These are phyloP conservation scores for Morella rubra DNA, from an alignment of 306 rosid genomes.

Conservation along the genomic window DNA sequence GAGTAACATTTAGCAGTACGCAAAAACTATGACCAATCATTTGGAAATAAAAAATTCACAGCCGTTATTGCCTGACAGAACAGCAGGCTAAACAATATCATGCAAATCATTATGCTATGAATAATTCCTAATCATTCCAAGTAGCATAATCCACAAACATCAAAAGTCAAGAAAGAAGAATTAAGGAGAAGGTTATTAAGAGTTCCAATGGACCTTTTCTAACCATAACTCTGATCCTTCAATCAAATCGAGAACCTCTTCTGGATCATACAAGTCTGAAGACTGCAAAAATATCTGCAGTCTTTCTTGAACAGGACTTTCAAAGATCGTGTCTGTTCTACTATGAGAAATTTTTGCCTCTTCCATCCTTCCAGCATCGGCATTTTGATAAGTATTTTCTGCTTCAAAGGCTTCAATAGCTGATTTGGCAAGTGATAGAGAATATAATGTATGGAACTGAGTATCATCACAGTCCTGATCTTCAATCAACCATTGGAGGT, in stretches of 20 bases:
- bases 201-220: conserved; percentile 64
- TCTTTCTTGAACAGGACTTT: conserved; percentile 71
- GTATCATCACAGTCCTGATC: conserved; percentile 71
- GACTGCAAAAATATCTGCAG: conserved; percentile 86
- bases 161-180: too few relatives aligned
- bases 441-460: conserved; percentile 84
- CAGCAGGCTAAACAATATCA: background rate
- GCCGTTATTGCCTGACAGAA: conserved; percentile 6
- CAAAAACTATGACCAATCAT: conserved; percentile 5
- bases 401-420: conserved; percentile 65
- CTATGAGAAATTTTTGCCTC: conserved; percentile 29
- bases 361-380: conserved; percentile 44
- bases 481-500: conserved; percentile 97
- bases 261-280: conserved; percentile 93
- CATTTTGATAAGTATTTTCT: conserved; percentile 43
- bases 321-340: conserved; percentile 51
- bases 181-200: conserved; percentile 22
- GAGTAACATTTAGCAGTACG: conserved; percentile 12
- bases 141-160: conserved; percentile 18
- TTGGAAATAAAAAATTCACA: conserved; percentile 3
- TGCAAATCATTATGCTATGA: background rate
- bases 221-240: conserved; percentile 94
- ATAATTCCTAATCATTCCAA: conserved; percentile 5
- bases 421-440: conserved; percentile 92
- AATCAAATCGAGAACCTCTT: conserved; percentile 88